Conservation (phyloP, 1,139 yeast species). For the Nakaseomyces bracarensis region DNA sequence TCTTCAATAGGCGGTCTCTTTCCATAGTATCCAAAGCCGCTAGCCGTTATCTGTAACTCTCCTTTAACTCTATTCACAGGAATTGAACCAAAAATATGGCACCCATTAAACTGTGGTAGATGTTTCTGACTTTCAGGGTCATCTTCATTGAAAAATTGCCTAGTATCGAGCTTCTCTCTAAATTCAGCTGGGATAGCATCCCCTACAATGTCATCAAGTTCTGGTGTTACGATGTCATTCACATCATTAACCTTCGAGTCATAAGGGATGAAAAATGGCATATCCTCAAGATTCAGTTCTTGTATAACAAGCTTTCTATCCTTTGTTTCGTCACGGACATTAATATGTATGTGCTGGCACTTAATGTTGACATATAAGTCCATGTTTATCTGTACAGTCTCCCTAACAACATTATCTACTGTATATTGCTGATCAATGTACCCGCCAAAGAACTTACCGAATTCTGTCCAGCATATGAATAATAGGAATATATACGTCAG, state of each 20-base stretch:
- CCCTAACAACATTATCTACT: slow-evolving; percentile 57
- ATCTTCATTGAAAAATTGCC: slow-evolving; percentile 22
- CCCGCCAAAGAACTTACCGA: slow-evolving; percentile 83
- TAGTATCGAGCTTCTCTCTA: slow-evolving; percentile 31
- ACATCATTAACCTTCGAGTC: slow-evolving; percentile 40
- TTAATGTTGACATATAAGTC: slow-evolving; percentile 82
- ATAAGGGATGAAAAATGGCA: slow-evolving; percentile 46
- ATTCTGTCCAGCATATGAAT: slow-evolving; percentile 73
- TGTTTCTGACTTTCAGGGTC: slow-evolving; percentile 14
- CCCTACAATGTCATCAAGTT: slow-evolving; percentile 55
- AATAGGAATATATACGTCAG: slow-evolving; percentile 52
- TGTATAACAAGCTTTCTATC: slow-evolving; percentile 77
- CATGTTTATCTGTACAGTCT: slow-evolving; percentile 59
- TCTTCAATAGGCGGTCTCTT: slow-evolving; percentile 42
- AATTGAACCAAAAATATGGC: slow-evolving; percentile 79
- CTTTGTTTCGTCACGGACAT: slow-evolving; percentile 66
- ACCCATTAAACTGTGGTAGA: slow-evolving; percentile 40
- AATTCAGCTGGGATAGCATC: slow-evolving; percentile 61
- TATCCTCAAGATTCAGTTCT: slow-evolving; percentile 58
- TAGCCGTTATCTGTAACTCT: slow-evolving; percentile 74
- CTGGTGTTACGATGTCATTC: slow-evolving; percentile 50
- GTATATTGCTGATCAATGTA: slow-evolving; percentile 67
- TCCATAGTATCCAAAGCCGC: slow-evolving; percentile 46
- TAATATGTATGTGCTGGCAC: slow-evolving; percentile 66
- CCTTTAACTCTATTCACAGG: slow-evolving; percentile 86